These are phyloP conservation scores for Fusarium bactridioides DNA, from an alignment of 2,329 filamentous ascomycete species.

Conservation along the genomic window DNA sequence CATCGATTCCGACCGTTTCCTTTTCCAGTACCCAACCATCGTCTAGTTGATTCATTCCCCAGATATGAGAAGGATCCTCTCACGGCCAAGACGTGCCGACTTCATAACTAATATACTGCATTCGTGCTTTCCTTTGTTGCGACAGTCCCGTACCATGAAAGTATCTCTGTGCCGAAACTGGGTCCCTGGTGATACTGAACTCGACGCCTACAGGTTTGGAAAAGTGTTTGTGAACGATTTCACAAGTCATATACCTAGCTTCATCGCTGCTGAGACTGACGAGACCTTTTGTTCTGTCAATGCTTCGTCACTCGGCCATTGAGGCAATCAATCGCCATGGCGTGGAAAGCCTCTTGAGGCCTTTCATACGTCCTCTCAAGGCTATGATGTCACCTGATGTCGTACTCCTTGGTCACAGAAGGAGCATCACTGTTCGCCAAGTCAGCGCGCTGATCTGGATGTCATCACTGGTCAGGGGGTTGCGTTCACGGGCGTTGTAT, in stretches of 20 bases:
- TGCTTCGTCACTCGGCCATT: background rate
- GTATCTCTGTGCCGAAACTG: background rate
- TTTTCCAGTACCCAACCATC: background rate
- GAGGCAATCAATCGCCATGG: background rate
- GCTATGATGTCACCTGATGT: background rate
- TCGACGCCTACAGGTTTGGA: background rate
- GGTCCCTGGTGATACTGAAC: background rate
- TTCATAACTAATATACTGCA: background rate
- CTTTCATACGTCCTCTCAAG: background rate
- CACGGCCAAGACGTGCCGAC: background rate
- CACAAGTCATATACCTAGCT: background rate
- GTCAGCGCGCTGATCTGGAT: background rate
- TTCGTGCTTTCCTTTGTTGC: background rate
- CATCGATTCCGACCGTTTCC: background rate
- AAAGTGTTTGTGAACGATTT: background rate
- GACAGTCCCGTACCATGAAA: background rate
- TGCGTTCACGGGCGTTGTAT: background rate
- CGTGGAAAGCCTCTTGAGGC: background rate
- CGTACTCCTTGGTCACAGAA: background rate
- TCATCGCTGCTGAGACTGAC: background rate
- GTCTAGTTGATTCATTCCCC: fast-evolving
- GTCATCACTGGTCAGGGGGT: background rate
- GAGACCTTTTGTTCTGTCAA: background rate
- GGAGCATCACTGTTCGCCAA: too few species aligned
- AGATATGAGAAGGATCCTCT: fast-evolving